Conservation (phyloP, 2,329 filamentous ascomycete species). For the Cercospora zeae-maydis region DNA sequence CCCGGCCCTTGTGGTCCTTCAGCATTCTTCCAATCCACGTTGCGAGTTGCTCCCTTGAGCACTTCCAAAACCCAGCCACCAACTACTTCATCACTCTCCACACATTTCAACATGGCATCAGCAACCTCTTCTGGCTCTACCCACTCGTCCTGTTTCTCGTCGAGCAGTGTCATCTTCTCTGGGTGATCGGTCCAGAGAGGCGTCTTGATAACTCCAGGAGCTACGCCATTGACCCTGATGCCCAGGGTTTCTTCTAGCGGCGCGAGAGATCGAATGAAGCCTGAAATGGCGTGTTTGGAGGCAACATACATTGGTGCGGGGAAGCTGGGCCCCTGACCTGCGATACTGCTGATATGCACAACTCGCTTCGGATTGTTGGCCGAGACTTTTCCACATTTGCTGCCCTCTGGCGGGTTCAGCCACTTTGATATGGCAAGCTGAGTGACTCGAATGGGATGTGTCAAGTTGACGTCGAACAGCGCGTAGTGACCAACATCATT, state of each 20-base stretch:
- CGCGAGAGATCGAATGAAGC: constrained; percentile 50
- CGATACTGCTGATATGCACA: constrained; percentile 45
- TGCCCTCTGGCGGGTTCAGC: constrained; percentile 35
- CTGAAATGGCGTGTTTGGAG: constrained; percentile 46
- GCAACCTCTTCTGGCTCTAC: constrained; percentile 60
- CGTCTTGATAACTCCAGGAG: constrained; percentile 59
- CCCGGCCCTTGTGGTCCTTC: constrained; percentile 51
- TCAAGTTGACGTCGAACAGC: constrained; percentile 47
- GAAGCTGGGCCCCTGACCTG: constrained; percentile 42
- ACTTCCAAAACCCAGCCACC: constrained; percentile 57
- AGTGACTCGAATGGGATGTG: constrained; percentile 47
- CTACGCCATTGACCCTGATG: constrained; percentile 58
- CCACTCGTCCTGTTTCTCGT: constrained; percentile 51
- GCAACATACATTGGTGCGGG: constrained; percentile 45
- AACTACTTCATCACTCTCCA: constrained; percentile 49
- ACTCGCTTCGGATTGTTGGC: constrained; percentile 45
- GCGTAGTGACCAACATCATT: constrained; percentile 36
- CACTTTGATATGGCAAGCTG: constrained; percentile 48
- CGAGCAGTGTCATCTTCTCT: constrained; percentile 55
- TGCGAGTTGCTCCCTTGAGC: constrained; percentile 49
- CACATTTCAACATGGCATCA: constrained; percentile 54
- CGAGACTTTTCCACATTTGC: constrained; percentile 33
- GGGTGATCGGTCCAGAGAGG: constrained; percentile 61
- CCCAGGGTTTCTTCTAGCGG: constrained; percentile 48
- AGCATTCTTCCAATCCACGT: constrained; percentile 52